Evolutionary conservation across 176 grass and related monocot genomes (phyloP).

Genomic region (Oryza meyeriana): DNA sequence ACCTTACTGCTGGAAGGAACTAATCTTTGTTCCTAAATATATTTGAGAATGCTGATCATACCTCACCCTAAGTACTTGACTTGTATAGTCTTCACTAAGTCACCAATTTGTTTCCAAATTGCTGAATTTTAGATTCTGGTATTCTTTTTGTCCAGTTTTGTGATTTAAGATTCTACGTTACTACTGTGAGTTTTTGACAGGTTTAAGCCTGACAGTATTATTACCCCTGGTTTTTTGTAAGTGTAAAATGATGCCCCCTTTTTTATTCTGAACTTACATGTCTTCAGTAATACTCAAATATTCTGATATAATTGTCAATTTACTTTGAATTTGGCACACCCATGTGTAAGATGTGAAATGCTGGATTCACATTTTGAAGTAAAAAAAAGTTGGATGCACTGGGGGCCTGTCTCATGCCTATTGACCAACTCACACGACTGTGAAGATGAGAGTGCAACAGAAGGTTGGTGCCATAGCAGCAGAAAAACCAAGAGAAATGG

Average conservation of each 20-base stretch:
- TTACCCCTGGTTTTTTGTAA: not conserved
- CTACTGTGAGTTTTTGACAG: not conserved
- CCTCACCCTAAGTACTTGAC: not conserved
- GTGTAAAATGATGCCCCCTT: not conserved
- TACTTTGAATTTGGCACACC: not conserved
- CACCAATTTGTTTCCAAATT: not conserved
- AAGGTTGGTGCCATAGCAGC: not conserved
- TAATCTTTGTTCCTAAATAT: not conserved
- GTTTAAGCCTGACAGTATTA: not conserved
- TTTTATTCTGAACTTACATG: not conserved
- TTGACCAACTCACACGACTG: not conserved
- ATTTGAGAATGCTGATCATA: not conserved
- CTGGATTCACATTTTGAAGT: not conserved
- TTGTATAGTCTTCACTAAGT: not conserved
- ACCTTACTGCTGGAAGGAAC: not conserved
- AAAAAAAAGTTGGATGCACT: not conserved
- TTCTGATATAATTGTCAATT: not conserved
- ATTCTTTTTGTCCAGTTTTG: not conserved
- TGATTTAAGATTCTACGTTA: not conserved
- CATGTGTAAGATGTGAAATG: not conserved
- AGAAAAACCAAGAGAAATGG: not conserved
- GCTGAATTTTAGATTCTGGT: not conserved
- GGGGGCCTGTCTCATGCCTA: not conserved
- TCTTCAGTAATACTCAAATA: not conserved
- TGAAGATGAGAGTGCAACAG: constrained; percentile 13